These are phyloP conservation scores for Cornus controversa DNA, from an alignment of 148 eudicot genomes.

Conservation along the genomic window DNA sequence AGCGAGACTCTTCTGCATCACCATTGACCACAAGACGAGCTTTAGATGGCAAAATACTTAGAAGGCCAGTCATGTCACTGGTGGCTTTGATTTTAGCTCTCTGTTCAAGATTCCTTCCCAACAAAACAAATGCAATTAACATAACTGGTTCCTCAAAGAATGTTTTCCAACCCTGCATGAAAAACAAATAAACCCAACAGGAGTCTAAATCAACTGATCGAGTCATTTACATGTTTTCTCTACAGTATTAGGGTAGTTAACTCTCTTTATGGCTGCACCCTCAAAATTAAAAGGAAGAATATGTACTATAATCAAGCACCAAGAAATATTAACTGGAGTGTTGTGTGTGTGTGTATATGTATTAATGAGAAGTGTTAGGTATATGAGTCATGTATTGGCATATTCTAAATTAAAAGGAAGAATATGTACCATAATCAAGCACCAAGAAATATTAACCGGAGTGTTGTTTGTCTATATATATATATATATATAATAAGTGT, in stretches of 20 bases:
- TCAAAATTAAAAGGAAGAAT: background rate
- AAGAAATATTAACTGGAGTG: constrained; percentile 1
- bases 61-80: constrained; percentile 92
- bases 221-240: background rate
- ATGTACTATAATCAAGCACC: background rate
- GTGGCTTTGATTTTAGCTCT: constrained; percentile 97
- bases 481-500: too few relatives aligned
- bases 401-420: background rate
- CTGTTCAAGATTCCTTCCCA: constrained; percentile 98
- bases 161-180: constrained; percentile 85
- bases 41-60: constrained; percentile 81
- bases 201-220: constrained; percentile 8
- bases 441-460: constrained; percentile 1
- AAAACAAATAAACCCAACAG: constrained; percentile 16
- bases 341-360: too few relatives aligned
- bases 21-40: constrained; percentile 81
- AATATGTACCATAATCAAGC: background rate
- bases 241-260: background rate
- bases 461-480: too few relatives aligned
- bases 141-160: constrained; percentile 94
- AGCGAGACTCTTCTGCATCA: constrained; percentile 46
- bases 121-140: constrained; percentile 94
- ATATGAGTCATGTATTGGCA: too few relatives aligned
- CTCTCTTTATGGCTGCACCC: background rate
- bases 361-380: too few relatives aligned